Conservation (phyloP, 208 protist genomes). For the Endotrypanum monterogeii region DNA sequence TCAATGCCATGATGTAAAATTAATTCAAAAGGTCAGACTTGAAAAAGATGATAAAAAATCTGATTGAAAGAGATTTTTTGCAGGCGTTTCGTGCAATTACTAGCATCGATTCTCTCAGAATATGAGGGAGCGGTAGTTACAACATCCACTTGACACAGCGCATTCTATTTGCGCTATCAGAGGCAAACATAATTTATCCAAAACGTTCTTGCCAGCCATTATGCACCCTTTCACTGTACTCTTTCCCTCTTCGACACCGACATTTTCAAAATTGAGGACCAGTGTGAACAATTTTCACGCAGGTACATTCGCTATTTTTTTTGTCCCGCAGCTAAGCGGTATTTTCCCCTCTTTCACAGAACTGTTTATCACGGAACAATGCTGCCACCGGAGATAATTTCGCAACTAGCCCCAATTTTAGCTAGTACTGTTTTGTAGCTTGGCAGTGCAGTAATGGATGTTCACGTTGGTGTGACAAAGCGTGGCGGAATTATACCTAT, state of each 20-base stretch:
- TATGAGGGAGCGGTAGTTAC: too few relatives aligned
- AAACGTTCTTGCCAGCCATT: neutral
- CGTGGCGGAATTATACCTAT: constrained; percentile 61
- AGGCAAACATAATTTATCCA: too few relatives aligned
- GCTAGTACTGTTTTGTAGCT: neutral
- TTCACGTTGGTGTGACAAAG: constrained; percentile 30
- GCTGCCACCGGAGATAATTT: neutral
- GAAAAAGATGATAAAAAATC: neutral
- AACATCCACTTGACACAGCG: neutral
- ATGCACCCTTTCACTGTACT: neutral
- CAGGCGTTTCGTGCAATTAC: neutral
- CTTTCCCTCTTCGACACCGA: neutral
- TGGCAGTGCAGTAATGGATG: neutral
- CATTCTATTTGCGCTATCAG: neutral
- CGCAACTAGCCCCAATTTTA: constrained; percentile 4
- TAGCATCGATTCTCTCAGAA: neutral
- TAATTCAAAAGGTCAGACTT: neutral
- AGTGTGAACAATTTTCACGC: neutral
- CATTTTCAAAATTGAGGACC: neutral
- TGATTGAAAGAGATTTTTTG: neutral
- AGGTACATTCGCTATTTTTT: neutral
- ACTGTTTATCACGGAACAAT: neutral
- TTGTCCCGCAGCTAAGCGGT: neutral
- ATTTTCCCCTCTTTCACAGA: neutral
- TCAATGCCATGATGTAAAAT: neutral